Evolutionary conservation across 1,284 basidiomycete genomes (phyloP).

Genomic region (Thecaphora frezii): DNA sequence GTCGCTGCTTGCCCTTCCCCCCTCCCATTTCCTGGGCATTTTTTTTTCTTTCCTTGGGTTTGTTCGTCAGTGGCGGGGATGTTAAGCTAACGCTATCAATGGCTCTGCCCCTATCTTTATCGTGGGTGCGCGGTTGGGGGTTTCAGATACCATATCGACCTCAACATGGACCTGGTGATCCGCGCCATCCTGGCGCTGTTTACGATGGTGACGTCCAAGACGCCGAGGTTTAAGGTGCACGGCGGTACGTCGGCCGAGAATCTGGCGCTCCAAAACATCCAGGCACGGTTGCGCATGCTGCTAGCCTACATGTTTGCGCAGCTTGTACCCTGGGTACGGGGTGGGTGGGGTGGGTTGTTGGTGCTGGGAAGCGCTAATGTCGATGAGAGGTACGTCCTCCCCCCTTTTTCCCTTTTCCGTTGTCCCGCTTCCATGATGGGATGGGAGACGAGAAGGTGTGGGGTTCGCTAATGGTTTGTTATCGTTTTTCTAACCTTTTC

Average conservation of each 20-base stretch:
- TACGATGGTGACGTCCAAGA: constrained; percentile 75
- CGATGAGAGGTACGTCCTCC: constrained; percentile 81
- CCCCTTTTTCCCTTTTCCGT: too few species aligned
- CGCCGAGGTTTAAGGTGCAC: constrained; percentile 82
- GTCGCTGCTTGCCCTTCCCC: neutral
- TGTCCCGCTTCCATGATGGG: too few species aligned
- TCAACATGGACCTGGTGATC: constrained; percentile 94
- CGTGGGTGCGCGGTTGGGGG: too few species aligned
- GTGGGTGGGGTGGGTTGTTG: constrained; percentile 79
- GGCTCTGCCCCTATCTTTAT: neutral
- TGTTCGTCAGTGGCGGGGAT: too few species aligned
- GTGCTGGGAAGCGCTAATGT: constrained; percentile 97
- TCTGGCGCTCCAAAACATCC: constrained; percentile 94
- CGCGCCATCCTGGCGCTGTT: constrained; percentile 82
- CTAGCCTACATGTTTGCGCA: constrained; percentile 97
- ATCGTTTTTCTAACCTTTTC: too few species aligned
- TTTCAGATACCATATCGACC: constrained; percentile 76
- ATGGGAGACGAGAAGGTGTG: too few species aligned
- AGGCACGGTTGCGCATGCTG: constrained; percentile 92
- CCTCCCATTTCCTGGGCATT: neutral
- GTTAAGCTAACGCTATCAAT: too few species aligned
- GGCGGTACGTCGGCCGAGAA: constrained; percentile 88
- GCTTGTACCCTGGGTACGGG: constrained; percentile 87
- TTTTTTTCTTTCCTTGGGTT: neutral
- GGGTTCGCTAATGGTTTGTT: too few species aligned